Evolutionary conservation across 1,139 yeast species (phyloP).

Genomic region (Yamadazyma atlantica): DNA sequence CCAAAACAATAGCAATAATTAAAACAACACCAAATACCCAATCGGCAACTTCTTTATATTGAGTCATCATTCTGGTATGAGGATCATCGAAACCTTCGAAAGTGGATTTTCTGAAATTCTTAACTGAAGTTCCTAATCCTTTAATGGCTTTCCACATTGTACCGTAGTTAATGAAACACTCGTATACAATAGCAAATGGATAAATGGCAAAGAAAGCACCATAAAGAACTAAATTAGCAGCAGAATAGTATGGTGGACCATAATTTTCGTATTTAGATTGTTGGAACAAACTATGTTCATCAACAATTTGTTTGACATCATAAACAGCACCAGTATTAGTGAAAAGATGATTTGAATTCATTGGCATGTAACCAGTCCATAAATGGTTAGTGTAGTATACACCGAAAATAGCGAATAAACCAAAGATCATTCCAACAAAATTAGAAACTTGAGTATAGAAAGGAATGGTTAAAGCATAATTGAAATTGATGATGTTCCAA

Average conservation of each 20-base stretch:
- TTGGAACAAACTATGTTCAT: slow-evolving; percentile 28
- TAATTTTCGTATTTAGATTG: slow-evolving; percentile 36
- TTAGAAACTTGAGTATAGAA: slow-evolving; percentile 35
- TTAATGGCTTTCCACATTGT: slow-evolving; percentile 33
- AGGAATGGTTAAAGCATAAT: slow-evolving; percentile 36
- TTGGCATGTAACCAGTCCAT: slow-evolving; percentile 39
- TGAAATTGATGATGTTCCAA: slow-evolving; percentile 42
- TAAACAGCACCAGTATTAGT: slow-evolving; percentile 31
- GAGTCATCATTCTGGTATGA: slow-evolving; percentile 53
- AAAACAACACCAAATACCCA: slow-evolving; percentile 54
- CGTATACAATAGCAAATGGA: slow-evolving; percentile 42
- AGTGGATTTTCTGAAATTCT: slow-evolving; percentile 43
- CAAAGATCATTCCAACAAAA: slow-evolving; percentile 31
- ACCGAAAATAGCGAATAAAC: slow-evolving; percentile 27
- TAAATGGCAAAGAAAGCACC: slow-evolving; percentile 41
- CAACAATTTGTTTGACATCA: slow-evolving; percentile 29
- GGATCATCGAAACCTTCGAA: slow-evolving; percentile 54
- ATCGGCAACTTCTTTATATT: slow-evolving; percentile 61
- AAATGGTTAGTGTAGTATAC: slow-evolving; percentile 37
- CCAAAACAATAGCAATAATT: slow-evolving; percentile 45
- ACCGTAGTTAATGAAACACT: slow-evolving; percentile 36
- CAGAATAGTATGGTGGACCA: slow-evolving; percentile 59
- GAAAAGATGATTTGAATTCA: slow-evolving; percentile 35
- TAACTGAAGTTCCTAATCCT: slow-evolving; percentile 16
- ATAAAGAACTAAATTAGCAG: slow-evolving; percentile 45